Evolutionary conservation across 2,329 filamentous ascomycete genomes (phyloP), one percentile per base, ranked within the genome.

Genomic region (Talaromyces sp.): DNA sequence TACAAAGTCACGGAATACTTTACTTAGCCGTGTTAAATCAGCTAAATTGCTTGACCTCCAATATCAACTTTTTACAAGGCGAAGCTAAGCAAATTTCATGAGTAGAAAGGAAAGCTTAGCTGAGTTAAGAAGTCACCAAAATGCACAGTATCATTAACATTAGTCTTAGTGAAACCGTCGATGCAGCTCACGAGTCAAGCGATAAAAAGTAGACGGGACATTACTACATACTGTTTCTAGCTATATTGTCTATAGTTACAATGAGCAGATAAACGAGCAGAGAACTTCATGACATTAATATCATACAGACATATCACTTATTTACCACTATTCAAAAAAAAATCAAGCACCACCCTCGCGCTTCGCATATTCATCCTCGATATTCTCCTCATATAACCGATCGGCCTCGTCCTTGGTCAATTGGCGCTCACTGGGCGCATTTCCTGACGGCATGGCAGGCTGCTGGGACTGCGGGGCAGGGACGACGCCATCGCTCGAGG

Each of bases 351-450:
- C 76, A 1, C 76, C 76, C 68, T 81, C 79, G 59, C 79, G 69
- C 76, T 80, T 79, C 65, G 78, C 77, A 71, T 81, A 79, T 69
- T 82, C 81, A 56, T 80, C 79, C 71, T 80, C 80, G 71, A 82
- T 82, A 14, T 78, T 74, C 69, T 82, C 79, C 66, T 80, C 75
- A 66, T 81, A 82, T 47, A 79, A 66, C 13, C 75, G 73, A 66
- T 81, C 79, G 1, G 76, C 78, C 65, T 81, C 78, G 57, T 77
- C 78, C 67, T 75, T 76, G 63, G 74, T 81, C 72, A 77, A 62
- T n/a, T 69, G 65, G 24, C 67, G 68, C 24, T 72, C 69, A 22
- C 68, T 66, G 9, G 69, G 68, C 14, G 66, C 57, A 35, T 67
- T 67, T 54, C 67, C 68, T 33, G 66, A 58, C 43, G 68, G 67